Conservation (phyloP, 2,329 filamentous ascomycete genomes). For the Phoma sp. region DNA sequence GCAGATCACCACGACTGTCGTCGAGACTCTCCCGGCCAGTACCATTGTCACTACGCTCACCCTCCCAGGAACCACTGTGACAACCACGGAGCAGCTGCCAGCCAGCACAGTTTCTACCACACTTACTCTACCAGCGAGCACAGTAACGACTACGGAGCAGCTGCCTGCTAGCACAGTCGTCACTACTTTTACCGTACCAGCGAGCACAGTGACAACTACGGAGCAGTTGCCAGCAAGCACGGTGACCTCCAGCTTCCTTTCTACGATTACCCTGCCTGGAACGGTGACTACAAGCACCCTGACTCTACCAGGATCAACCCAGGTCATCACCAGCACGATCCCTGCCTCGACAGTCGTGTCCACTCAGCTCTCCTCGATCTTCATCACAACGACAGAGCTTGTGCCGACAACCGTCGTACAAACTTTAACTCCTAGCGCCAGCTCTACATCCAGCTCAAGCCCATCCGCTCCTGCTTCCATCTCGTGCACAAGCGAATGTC, state of each 20-base stretch:
- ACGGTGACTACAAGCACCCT: conserved; percentile 4
- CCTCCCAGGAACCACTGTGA: conserved; percentile 19
- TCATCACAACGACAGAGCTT: conserved; percentile 24
- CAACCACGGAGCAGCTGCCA: conserved; percentile 20
- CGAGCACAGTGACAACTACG: neutral
- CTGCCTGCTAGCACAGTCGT: no score
- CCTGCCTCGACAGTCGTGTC: conserved; percentile 32
- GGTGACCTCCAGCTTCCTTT: conserved; percentile 30
- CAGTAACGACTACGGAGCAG: no score
- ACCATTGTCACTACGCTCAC: neutral
- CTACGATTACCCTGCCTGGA: conserved; percentile 29
- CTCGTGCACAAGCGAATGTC: conserved; percentile 36
- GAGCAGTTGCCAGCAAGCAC: conserved; percentile 30
- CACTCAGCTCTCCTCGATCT: conserved; percentile 22
- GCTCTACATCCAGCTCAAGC: conserved; percentile 8
- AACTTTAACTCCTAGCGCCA: conserved; percentile 26
- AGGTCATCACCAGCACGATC: conserved; percentile 33
- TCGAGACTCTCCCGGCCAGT: neutral
- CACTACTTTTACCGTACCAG: no score
- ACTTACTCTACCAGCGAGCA: neutral
- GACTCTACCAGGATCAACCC: conserved; percentile 24
- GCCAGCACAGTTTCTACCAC: conserved; percentile 20
- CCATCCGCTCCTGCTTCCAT: conserved; percentile 17
- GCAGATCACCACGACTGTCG: neutral
- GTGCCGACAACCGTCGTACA: conserved; percentile 31